Conservation (phyloP, 305 asterid genomes). For the Fraxinus floribunda region DNA sequence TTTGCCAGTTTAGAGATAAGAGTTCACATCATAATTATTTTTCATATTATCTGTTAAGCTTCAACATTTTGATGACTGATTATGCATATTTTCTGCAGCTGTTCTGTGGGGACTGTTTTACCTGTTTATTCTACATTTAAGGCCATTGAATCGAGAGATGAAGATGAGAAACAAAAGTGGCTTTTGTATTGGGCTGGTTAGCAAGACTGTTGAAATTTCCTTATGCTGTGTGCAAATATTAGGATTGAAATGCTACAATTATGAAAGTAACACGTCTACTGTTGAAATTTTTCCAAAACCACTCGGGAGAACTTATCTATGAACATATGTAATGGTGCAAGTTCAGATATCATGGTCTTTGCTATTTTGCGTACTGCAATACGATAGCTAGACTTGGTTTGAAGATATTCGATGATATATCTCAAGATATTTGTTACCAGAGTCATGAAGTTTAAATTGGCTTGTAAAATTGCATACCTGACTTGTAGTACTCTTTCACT, state of each 20-base stretch:
- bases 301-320: neutral
- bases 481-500: conserved; percentile 11
- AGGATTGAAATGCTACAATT: neutral
- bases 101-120: conserved; percentile 75
- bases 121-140: conserved; percentile 92
- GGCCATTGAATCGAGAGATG: conserved; percentile 70
- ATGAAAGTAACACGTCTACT: neutral
- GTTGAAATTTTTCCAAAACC: neutral
- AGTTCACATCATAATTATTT: neutral
- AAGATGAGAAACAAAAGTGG: conserved; percentile 71
- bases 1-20: neutral
- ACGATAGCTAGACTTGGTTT: conserved; percentile 6
- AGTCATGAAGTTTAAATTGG: neutral
- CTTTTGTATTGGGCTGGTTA: conserved; percentile 90
- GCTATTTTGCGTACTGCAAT: conserved; percentile 5
- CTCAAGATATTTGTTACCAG: neutral
- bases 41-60: neutral
- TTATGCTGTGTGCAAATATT: neutral
- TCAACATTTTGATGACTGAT: conserved; percentile 1
- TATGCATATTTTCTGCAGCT: conserved; percentile 44
- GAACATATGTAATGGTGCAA: neutral
- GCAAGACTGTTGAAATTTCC: conserved; percentile 22
- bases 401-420: neutral
- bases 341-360: conserved; percentile 3
- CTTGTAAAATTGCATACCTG: neutral